A percentile compares a stretch with the other conserved stretches of the same genome.
Evolutionary conservation across 192 early-diverging fungal genomes (phyloP).

Genomic region (Mortierella hygrophila): DNA sequence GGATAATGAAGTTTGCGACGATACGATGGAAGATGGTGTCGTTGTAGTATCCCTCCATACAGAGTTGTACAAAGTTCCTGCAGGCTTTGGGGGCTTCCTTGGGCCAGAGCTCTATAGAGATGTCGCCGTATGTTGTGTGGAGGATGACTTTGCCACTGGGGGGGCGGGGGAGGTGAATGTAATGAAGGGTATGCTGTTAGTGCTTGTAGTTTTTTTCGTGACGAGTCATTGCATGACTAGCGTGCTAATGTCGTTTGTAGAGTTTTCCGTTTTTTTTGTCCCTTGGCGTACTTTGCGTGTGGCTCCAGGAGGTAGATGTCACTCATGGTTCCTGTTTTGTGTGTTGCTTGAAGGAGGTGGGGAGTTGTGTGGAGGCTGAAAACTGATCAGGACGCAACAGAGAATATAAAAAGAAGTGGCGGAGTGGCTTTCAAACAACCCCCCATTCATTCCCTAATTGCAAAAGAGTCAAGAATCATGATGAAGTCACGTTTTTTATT

Average conservation of each 20-base stretch:
- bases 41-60: constrained; percentile 92
- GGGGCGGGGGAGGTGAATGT: not conserved
- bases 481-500: not conserved
- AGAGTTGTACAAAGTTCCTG: constrained; percentile 96
- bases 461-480: not conserved
- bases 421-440: not conserved
- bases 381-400: not conserved
- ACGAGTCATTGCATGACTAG: not conserved
- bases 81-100: constrained; percentile 92
- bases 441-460: not conserved
- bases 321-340: constrained; percentile 49
- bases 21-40: constrained; percentile 91
- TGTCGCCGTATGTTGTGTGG: constrained; percentile 86
- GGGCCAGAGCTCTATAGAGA: constrained; percentile 95
- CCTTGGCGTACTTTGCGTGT: constrained; percentile 60
- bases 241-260: too few relatives aligned
- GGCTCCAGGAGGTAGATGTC: constrained; percentile 70
- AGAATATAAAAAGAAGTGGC: not conserved
- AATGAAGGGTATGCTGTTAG: constrained; percentile 7
- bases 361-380: not conserved
- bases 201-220: not conserved
- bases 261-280: too few relatives aligned
- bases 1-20: constrained; percentile 92
- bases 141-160: constrained; percentile 81
- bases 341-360: not conserved